Conservation (phyloP, 2,329 filamentous ascomycete genomes). For the Colletotrichum phormii region DNA sequence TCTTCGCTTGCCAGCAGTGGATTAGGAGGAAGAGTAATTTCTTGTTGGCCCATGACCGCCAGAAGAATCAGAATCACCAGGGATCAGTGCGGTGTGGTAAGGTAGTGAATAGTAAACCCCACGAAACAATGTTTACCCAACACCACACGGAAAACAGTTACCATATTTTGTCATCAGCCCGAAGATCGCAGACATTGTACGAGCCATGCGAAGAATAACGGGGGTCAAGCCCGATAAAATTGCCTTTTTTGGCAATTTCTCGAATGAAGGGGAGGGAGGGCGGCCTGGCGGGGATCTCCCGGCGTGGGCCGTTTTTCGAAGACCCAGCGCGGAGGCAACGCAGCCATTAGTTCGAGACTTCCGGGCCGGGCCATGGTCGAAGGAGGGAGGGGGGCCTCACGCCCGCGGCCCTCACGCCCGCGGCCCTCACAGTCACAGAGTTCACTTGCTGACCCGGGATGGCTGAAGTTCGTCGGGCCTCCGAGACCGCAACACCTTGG, state of each 20-base stretch:
- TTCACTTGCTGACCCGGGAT: not conserved
- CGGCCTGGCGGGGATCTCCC: not conserved
- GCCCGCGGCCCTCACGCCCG: too few relatives aligned
- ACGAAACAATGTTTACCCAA: not conserved
- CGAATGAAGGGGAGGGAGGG: not conserved
- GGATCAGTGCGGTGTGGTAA: not conserved
- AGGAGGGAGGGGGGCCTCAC: too few relatives aligned
- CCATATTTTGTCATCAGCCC: not conserved
- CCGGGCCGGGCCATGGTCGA: conserved; percentile 24
- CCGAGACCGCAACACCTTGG: not conserved
- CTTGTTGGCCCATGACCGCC: not conserved
- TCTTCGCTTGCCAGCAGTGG: not conserved
- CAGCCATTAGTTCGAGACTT: conserved; percentile 3
- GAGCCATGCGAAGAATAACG: not conserved
- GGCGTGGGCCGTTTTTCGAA: not conserved
- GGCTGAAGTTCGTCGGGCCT: not conserved
- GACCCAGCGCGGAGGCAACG: not conserved
- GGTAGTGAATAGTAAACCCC: not conserved
- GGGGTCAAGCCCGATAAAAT: not conserved
- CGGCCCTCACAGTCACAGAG: not conserved
- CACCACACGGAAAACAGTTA: not conserved
- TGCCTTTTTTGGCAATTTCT: not conserved
- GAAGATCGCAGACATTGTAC: not conserved
- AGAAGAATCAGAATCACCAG: not conserved
- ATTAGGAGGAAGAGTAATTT: not conserved